Percentiles rank a stretch among this genome's conserved stretches.
Evolutionary conservation across 2,329 filamentous ascomycete species (phyloP).

Genomic region (Nemania bipapillata): DNA sequence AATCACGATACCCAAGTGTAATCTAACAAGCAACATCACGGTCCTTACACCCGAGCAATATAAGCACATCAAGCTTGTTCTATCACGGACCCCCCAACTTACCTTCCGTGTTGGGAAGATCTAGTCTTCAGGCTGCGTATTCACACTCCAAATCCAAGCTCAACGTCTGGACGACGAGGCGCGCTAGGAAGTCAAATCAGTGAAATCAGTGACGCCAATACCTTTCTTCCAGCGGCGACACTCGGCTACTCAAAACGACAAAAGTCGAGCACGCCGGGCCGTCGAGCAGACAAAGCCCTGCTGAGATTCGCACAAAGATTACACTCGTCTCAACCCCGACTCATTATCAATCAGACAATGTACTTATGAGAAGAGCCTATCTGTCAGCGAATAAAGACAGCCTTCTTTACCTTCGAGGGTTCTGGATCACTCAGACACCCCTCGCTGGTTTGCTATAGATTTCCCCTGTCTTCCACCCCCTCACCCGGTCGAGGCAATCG

Average conservation of each 20-base stretch:
- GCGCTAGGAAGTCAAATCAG: background rate
- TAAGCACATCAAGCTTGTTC: slow-evolving; percentile 33
- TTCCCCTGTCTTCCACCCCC: slow-evolving; percentile 38
- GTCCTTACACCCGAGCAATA: slow-evolving; percentile 15
- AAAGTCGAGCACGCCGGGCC: slow-evolving; percentile 15
- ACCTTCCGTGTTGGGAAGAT: slow-evolving; percentile 34
- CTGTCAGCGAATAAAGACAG: slow-evolving; percentile 36
- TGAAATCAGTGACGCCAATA: background rate
- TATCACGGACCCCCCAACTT: slow-evolving; percentile 33
- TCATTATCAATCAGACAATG: slow-evolving; percentile 48
- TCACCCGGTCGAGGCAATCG: slow-evolving; percentile 32
- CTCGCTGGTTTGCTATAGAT: slow-evolving; percentile 44
- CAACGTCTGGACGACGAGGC: slow-evolving; percentile 12
- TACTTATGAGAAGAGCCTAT: slow-evolving; percentile 41
- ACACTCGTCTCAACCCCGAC: slow-evolving; percentile 4
- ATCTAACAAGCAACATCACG: slow-evolving; percentile 15
- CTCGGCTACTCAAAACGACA: slow-evolving; percentile 14
- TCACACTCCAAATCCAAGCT: slow-evolving; percentile 6
- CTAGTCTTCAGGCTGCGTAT: slow-evolving; percentile 8
- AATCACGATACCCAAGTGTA: slow-evolving; percentile 1
- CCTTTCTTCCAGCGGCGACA: slow-evolving; percentile 7
- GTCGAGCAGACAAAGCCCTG: slow-evolving; percentile 29
- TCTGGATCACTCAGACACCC: slow-evolving; percentile 39
- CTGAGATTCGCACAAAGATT: slow-evolving; percentile 40
- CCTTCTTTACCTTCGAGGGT: slow-evolving; percentile 44